A percentile compares a stretch with the other conserved stretches of the same genome.
Conservation (phyloP, 768 basidiomycete species). For the Rickenella mellea region DNA sequence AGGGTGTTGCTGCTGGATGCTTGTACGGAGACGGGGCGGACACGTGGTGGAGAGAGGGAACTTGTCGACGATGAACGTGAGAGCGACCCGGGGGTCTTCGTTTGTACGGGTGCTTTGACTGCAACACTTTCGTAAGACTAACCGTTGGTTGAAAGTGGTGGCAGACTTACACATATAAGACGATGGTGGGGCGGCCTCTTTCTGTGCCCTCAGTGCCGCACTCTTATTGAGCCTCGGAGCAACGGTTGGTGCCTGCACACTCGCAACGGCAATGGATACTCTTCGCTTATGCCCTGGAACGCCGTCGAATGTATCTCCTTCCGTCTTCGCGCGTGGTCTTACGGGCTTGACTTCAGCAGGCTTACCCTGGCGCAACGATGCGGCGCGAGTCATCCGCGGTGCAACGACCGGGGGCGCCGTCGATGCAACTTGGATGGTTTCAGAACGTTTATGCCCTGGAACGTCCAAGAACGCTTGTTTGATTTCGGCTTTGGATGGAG, state of each 20-base stretch:
- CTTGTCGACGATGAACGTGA: conserved; percentile 31
- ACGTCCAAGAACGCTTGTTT: conserved; percentile 65
- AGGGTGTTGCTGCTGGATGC: conserved; percentile 13
- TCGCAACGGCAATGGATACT: conserved; percentile 63
- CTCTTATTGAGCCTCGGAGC: conserved; percentile 34
- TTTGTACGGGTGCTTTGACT: conserved; percentile 2
- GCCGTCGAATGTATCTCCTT: conserved; percentile 56
- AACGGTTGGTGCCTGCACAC: conserved; percentile 31
- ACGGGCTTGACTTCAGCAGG: conserved; percentile 31
- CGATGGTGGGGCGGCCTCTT: conserved; percentile 34
- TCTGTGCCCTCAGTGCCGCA: conserved; percentile 29
- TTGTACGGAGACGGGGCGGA: conserved; percentile 12
- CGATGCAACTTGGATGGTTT: conserved; percentile 61
- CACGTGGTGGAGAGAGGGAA: conserved; percentile 20
- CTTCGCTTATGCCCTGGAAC: conserved; percentile 80
- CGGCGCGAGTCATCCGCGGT: conserved; percentile 70
- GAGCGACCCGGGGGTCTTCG: no score
- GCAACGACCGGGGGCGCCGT: conserved; percentile 63
- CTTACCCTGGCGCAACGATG: conserved; percentile 56
- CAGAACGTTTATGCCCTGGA: conserved; percentile 71
- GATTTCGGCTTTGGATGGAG: conserved; percentile 51
- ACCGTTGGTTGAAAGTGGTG: not conserved
- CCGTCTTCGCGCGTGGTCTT: conserved; percentile 24
- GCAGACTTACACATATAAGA: conserved; percentile 61
- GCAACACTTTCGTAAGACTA: not conserved